Conservation (phyloP, 2,329 filamentous ascomycete genomes). For the Truncatella angustata region DNA sequence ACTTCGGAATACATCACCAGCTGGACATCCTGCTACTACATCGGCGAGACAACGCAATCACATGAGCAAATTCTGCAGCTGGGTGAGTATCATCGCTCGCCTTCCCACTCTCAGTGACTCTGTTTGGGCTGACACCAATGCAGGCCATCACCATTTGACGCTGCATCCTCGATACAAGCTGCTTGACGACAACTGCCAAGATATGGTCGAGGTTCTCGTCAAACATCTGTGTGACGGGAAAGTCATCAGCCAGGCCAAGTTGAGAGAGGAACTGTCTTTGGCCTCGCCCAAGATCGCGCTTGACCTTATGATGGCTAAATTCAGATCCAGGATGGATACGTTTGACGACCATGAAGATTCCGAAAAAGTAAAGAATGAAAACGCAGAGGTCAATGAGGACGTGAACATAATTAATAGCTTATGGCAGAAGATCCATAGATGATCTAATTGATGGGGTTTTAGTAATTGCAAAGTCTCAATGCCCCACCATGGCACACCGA, state of each 20-base stretch:
- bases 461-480: background rate
- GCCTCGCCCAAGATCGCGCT: constrained; percentile 27
- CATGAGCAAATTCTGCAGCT: constrained; percentile 27
- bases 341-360: background rate
- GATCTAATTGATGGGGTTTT: background rate
- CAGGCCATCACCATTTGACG: constrained; percentile 24
- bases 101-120: background rate
- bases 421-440: constrained; percentile 26
- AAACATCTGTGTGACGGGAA: constrained; percentile 28
- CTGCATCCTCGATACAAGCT: constrained; percentile 30
- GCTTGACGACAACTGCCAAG: constrained; percentile 30
- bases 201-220: constrained; percentile 29
- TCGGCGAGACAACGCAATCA: constrained; percentile 29
- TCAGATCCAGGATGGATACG: constrained; percentile 22
- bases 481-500: background rate
- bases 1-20: constrained; percentile 24
- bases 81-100: constrained; percentile 16
- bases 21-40: constrained; percentile 29
- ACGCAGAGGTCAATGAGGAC: constrained; percentile 19
- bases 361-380: constrained; percentile 19
- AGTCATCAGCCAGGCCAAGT: constrained; percentile 28
- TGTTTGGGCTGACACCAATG: background rate
- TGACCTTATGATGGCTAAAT: constrained; percentile 27
- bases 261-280: constrained; percentile 27
- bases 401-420: constrained; percentile 20